Percentiles rank a stretch among this genome's conserved stretches.
phyloP scores from a whole-genome alignment of 2,329 filamentous ascomycete genomes.

The Juglanconis oblonga region DNA sequence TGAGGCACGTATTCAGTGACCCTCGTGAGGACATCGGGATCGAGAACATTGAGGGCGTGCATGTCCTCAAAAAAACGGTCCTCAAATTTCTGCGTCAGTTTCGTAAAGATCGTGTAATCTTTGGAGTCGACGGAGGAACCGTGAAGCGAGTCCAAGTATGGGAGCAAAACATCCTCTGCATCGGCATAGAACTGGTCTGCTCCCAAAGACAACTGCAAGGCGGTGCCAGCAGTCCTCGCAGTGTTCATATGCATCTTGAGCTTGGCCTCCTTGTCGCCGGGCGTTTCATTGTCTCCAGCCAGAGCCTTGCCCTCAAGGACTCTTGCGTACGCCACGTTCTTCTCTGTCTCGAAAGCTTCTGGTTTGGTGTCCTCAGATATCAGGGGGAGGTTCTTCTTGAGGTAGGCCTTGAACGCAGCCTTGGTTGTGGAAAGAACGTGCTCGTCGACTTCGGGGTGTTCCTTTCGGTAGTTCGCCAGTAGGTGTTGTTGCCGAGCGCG shows the following conservation, averaged over 20 bases:
- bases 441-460: constrained; percentile 42
- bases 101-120: constrained; percentile 75
- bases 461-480: constrained; percentile 53
- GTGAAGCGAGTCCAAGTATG: constrained; percentile 73
- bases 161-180: constrained; percentile 67
- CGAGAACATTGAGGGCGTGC: constrained; percentile 77
- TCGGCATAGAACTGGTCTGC: constrained; percentile 45
- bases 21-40: constrained; percentile 77
- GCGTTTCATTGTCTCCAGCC: constrained; percentile 50
- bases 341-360: constrained; percentile 46
- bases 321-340: constrained; percentile 48
- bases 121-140: constrained; percentile 60
- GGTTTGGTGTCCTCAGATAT: constrained; percentile 34
- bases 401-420: constrained; percentile 54
- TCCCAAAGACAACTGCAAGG: constrained; percentile 37
- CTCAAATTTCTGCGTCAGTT: constrained; percentile 83
- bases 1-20: constrained; percentile 92
- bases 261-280: constrained; percentile 80
- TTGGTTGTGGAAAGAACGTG: constrained; percentile 26
- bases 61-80: constrained; percentile 86
- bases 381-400: constrained; percentile 53
- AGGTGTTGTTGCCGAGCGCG: constrained; percentile 58
- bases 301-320: constrained; percentile 55
- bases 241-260: constrained; percentile 82
- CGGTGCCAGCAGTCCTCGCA: constrained; percentile 49